A percentile compares a stretch with the other conserved stretches of the same genome.
These are phyloP conservation scores for Trichosporon sp. DNA, from an alignment of 1,284 basidiomycete genomes.

Conservation along the genomic window DNA sequence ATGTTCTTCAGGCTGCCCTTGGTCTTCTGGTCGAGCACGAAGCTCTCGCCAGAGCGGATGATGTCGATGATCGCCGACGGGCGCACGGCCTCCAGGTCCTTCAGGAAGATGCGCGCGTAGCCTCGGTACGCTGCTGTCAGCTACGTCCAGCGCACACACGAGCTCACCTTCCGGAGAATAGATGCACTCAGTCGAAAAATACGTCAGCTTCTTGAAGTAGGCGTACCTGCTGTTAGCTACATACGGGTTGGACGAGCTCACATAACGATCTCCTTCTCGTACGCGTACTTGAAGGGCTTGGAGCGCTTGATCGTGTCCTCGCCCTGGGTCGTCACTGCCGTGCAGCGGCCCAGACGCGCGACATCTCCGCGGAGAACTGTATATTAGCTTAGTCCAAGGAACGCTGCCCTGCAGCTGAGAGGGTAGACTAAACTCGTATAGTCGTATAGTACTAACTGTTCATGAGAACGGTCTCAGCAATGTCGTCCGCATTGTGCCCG, in stretches of 20 bases:
- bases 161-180: constrained; percentile 78
- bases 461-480: constrained; percentile 98
- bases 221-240: constrained; percentile 69
- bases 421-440: too few species aligned
- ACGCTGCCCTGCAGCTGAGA: not conserved
- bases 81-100: constrained; percentile 88
- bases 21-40: constrained; percentile 71
- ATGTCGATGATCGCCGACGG: constrained; percentile 96
- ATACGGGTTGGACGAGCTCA: constrained; percentile 39
- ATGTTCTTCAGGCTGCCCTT: constrained; percentile 70
- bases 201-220: constrained; percentile 96
- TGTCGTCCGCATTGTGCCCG: constrained; percentile 98
- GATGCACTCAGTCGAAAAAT: constrained; percentile 99
- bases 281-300: constrained; percentile 98
- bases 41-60: constrained; percentile 90
- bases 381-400: not conserved
- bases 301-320: constrained; percentile 93
- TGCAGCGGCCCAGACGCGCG: constrained; percentile 86
- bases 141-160: not conserved
- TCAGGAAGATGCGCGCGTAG: constrained; percentile 87
- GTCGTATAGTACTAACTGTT: constrained; percentile 65
- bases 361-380: constrained; percentile 96
- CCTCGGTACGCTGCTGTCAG: constrained; percentile 74
- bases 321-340: constrained; percentile 85
- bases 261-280: constrained; percentile 99